Conservation (phyloP, 83 land plant genomes). For the Thuja plicata region DNA sequence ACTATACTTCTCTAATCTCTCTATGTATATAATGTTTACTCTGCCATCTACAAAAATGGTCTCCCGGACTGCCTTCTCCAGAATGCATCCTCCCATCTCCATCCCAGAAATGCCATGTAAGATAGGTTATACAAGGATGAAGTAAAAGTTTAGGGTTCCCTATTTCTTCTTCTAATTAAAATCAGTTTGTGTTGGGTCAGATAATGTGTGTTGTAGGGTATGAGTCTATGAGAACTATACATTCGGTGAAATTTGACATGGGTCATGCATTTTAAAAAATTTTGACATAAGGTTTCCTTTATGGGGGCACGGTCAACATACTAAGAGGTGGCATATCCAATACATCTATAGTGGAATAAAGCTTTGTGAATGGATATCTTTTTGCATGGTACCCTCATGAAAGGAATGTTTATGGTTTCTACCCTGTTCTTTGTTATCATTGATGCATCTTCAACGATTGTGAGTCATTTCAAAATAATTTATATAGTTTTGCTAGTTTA, state of each 20-base stretch:
- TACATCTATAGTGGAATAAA: not conserved
- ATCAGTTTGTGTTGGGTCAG: not conserved
- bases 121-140: not conserved
- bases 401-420: not conserved
- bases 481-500: not conserved
- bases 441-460: not conserved
- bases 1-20: too few species aligned
- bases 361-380: not conserved
- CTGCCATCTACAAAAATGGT: too few species aligned
- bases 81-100: too few species aligned
- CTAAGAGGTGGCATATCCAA: not conserved
- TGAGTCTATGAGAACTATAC: not conserved
- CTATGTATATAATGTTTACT: too few species aligned
- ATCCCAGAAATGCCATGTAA: too few species aligned
- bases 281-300: not conserved
- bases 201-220: not conserved
- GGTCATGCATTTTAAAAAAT: not conserved
- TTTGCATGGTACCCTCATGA: not conserved
- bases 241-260: not conserved
- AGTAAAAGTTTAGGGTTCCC: not conserved
- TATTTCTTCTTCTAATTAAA: not conserved
- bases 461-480: not conserved
- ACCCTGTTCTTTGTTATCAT: not conserved
- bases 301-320: not conserved
- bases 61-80: too few species aligned